A percentile compares a stretch with the other conserved stretches of the same genome.
These are phyloP conservation scores for Diaporthe sp. DNA, from an alignment of 2,329 filamentous ascomycete species.

Conservation along the genomic window DNA sequence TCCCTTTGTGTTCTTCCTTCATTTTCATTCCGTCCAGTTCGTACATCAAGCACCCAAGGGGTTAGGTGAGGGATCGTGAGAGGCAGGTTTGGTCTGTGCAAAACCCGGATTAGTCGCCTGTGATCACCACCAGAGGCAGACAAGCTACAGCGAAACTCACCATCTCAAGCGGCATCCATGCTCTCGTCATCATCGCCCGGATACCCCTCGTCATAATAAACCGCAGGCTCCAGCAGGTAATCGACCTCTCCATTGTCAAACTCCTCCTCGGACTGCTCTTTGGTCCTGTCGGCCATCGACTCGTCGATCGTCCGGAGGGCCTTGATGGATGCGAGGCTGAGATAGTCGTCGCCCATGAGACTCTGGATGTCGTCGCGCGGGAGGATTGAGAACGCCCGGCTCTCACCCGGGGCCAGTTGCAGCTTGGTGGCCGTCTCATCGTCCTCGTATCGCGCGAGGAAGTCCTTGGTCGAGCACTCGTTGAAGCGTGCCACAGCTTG, in stretches of 20 bases:
- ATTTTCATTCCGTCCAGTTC: not conserved
- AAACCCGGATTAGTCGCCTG: not conserved
- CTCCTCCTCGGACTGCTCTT: not conserved
- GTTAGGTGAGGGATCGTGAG: not conserved
- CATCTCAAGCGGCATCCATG: not conserved
- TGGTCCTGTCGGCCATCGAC: not conserved
- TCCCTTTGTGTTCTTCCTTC: not conserved
- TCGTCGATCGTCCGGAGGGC: conserved; percentile 9
- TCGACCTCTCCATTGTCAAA: not conserved
- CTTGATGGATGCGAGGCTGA: conserved; percentile 31
- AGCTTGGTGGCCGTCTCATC: not conserved
- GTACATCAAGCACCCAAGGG: not conserved
- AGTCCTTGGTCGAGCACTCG: conserved; percentile 25
- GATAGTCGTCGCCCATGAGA: conserved; percentile 40
- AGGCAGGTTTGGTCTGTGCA: not conserved
- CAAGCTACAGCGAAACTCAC: not conserved
- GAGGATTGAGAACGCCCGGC: conserved; percentile 24
- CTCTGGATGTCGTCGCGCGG: conserved; percentile 36
- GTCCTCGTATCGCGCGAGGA: conserved; percentile 33
- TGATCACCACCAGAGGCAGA: not conserved
- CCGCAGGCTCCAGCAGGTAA: not conserved
- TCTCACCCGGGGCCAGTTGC: not conserved
- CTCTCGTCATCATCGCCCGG: not conserved
- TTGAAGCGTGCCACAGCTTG: conserved; percentile 35
- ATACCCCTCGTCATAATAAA: not conserved